Evolutionary conservation across 805 yeast species (phyloP), one percentile per base, ranked within the genome.

Genomic region (Candida piceae): DNA sequence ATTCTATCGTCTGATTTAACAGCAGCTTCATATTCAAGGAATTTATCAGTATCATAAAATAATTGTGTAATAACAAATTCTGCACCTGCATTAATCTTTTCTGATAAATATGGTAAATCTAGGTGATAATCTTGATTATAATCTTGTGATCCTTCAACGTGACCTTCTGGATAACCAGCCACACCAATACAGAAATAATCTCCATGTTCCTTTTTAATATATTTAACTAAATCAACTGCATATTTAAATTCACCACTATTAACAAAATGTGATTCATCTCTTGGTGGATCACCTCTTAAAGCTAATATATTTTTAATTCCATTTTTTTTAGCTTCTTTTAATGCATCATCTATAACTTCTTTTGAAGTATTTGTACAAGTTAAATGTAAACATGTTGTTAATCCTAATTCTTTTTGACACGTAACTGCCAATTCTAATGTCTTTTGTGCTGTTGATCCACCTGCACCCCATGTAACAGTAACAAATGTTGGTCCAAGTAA

Each of bases 381-480:
- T 58, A 93, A 66, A 59, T 93, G 99, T 65, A 94, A 71, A 47
- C 96, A 89, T 0, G 96, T 87, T 4, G 96, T 87, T n/a, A 90
- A 63, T 3, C 82, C 81, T 40, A 89, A 68, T 33, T 80, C 86
- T 31, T 72, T 64, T 51, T 84, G 86, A 49, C 94, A 82, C 3
- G 84, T 72, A 17, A 76, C 67, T 1, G 96, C 96, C 40, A 93
- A 67, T 30, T 85, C 90, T 40, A 93, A 60, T 0, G 96, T 85
- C 64, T 87, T 88, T 33, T 76, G 82, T 32, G 90, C 78, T 8
- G 97, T 87, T 5, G 95, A 79, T 3, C 98, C 98, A 28, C 97
- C 97, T 5, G 98, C 97, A 23, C 97, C 98, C 97, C 97, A 93
- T 0, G 99, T 93, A 11, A 93, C 83, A 3, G 96, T 86, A 37